Conservation (phyloP, 1,284 basidiomycete species). For the Ceratobasidium sp. region DNA sequence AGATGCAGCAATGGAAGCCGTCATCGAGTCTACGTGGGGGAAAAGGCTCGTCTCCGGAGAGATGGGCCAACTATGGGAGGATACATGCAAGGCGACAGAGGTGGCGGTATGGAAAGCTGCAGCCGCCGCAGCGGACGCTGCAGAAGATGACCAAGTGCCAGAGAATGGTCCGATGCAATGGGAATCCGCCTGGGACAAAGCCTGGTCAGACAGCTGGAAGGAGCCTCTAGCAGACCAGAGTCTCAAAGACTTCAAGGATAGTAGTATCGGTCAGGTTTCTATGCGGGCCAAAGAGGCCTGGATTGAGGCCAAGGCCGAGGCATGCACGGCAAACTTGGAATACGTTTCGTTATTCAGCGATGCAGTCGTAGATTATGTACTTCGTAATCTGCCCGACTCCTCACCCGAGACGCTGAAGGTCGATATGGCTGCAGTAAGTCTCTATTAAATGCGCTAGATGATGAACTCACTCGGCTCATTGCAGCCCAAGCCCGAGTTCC, state of each 20-base stretch:
- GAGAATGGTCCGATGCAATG: background rate
- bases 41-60: background rate
- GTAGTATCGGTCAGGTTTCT: conserved; percentile 1
- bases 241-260: background rate
- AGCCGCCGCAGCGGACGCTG: conserved; percentile 10
- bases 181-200: conserved; percentile 12
- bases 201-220: conserved; percentile 19
- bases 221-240: background rate
- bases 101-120: conserved; percentile 14
- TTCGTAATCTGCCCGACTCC: conserved; percentile 20
- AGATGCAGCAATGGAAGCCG: conserved; percentile 37
- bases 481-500: background rate
- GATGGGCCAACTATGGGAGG: conserved; percentile 30
- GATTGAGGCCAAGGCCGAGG: conserved; percentile 1
- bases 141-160: background rate
- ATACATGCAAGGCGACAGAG: background rate
- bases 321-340: conserved; percentile 11
- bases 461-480: background rate
- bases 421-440: background rate
- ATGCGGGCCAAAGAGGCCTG: conserved; percentile 17
- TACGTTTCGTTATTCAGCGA: conserved; percentile 7
- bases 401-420: conserved; percentile 1
- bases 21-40: conserved; percentile 34
- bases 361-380: conserved; percentile 6
- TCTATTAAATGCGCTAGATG: background rate